Evolutionary conservation across 768 basidiomycete genomes (phyloP), one percentile per base, ranked within the genome.

Genomic region (Mycena polygramma): DNA sequence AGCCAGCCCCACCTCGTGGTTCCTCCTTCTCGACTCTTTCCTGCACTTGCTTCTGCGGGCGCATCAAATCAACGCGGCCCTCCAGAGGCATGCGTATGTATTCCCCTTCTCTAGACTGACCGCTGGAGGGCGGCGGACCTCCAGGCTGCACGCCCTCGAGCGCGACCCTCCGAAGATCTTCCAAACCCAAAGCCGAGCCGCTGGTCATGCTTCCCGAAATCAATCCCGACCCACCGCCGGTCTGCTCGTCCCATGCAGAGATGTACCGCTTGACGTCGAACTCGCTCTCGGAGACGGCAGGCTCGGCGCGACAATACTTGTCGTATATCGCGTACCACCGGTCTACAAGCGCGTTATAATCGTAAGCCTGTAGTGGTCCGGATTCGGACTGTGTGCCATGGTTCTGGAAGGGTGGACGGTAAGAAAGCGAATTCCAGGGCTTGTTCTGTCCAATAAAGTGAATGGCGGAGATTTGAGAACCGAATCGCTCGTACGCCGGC

Each of bases 361-460:
- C 89, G 75, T 95, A 94, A 39, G 88, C 87, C 73, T 84, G 86
- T 70, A 73, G 55, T 70, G 80, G 77, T 17, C 72, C 72, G 48
- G 68, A 41, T 24, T 70, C 65, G 17, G 65, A 41, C 26, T 68
- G 69, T 17, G 24, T 37, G 52, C 52, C 62, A 72, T 76, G 80
- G 69, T 69, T 75, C 71, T 76, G 73, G 79, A 83, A 88, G 1
- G 94, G 91, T 13, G 91, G 84, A 39, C 95, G 91, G 79, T 86
- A 90, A 55, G 89, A 79, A 58, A 96, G 84, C 20, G 90, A 88
- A 58, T 90, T 85, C 97, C 98, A 99, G 17, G 98, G 97, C 82
- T 99, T 99, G 80, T 94, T 89, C n/a, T 90, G 87, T 19, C 97
- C 97, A 74, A 99, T 98, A 77, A 98, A 98, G 80, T 98, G 96